Base-by-base conservation (phyloP, 495 filamentous ascomycete species). In the Penicillium maclennaniae region DNA sequence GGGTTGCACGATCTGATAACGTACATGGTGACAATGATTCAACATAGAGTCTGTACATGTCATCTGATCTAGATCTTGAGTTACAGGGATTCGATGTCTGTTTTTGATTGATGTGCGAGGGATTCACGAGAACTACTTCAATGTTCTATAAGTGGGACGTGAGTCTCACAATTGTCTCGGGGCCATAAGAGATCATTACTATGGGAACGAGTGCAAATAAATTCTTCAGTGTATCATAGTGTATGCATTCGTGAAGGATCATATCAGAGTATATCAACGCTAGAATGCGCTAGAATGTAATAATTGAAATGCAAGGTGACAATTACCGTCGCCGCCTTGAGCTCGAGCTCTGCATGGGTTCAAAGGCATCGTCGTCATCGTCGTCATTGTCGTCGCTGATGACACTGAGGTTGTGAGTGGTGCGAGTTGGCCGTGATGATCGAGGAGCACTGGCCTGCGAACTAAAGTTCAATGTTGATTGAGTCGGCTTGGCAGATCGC, bases 281-380 rank as follows among this genome's bases (percentile, higher is more conserved):
- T 20, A 40, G 6, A 40, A 19, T 40, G 31, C 38, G 38, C 38
- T 20, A 40, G 6, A 40, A 19, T 40, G 31, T 27, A 44, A 23
- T 4, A 26, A 52, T 31, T 9, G 15, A 25, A 56, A 25, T 40
- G 37, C 16, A n/a, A 17, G 8, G 6, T n/a, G 15, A 5, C 10
- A 39, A n/a, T 14, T 14, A 48, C 51, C 49, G 58, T 42, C 52
- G 57, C 31, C 61, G 57, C 6, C 57, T 47, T 27, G 49, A 47
- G 10, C 20, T 54, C 10, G 56, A 60, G 47, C 54, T 62, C 19
- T 73, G 65, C 46, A 76, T 69, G 23, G 79, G 75, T 68, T 93
- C 89, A 71, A 95, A 93, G 1, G 87, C 90, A 73, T 96, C 91
- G 50, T 88, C 80, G 55, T 83, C 87, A 59, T 91, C 89, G 52